Evolutionary conservation across 2,329 filamentous ascomycete genomes (phyloP).

Genomic region (Neopestalotiopsis clavispora): DNA sequence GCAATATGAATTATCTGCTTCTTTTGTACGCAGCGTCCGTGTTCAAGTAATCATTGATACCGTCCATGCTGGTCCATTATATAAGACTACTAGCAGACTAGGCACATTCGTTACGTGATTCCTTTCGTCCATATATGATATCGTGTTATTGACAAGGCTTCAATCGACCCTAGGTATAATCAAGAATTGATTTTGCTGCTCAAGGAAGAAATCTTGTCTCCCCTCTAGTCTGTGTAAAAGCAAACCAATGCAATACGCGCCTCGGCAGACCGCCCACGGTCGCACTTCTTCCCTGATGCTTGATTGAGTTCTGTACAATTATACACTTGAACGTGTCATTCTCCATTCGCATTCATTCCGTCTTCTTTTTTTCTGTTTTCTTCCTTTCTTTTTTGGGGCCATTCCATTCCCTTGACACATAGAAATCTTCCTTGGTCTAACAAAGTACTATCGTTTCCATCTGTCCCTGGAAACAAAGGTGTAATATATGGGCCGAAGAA

Average conservation of each 20-base stretch:
- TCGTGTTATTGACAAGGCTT: background rate
- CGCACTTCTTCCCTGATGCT: conserved; percentile 11
- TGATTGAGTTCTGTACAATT: conserved; percentile 10
- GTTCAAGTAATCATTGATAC: background rate
- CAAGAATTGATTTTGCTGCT: conserved; percentile 22
- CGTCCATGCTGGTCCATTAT: too few species aligned
- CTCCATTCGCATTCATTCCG: background rate
- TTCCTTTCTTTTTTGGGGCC: background rate
- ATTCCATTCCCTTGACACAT: background rate
- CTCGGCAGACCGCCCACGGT: conserved; percentile 4
- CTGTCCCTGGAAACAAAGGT: background rate
- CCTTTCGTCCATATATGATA: background rate
- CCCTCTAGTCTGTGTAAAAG: conserved; percentile 24
- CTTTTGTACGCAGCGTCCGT: background rate
- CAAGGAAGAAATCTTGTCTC: conserved; percentile 23
- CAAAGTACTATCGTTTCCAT: background rate
- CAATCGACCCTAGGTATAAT: conserved; percentile 28
- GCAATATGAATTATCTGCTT: background rate
- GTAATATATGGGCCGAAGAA: background rate
- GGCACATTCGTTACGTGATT: background rate
- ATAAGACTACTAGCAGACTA: background rate
- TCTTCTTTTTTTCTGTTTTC: background rate
- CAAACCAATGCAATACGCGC: conserved; percentile 23
- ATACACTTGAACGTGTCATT: background rate
- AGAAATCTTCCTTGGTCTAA: background rate